These are phyloP conservation scores for Arthrobotrys sinensis DNA, from an alignment of 2,329 filamentous ascomycete genomes.

Conservation along the genomic window DNA sequence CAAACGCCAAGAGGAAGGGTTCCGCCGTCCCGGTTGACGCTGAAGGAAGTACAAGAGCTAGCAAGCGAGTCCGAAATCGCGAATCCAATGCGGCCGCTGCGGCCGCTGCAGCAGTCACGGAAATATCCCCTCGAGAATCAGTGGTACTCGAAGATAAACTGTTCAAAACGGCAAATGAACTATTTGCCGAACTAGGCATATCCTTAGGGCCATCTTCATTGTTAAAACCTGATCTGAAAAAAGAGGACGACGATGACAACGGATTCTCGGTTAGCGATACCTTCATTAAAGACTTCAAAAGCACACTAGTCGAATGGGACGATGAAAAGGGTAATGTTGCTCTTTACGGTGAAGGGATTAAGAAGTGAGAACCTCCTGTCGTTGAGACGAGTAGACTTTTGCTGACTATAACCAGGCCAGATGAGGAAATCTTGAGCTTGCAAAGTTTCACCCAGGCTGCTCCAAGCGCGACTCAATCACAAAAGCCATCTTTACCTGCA, in stretches of 20 bases:
- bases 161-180: conserved; percentile 63
- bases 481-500: conserved; percentile 64
- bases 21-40: conserved; percentile 63
- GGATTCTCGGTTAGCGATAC: conserved; percentile 55
- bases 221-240: conserved; percentile 60
- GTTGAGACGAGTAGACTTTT: neutral
- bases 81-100: conserved; percentile 73
- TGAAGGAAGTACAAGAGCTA: conserved; percentile 66
- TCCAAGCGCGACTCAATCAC: conserved; percentile 41
- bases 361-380: conserved; percentile 33
- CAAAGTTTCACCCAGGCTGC: conserved; percentile 60
- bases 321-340: conserved; percentile 66
- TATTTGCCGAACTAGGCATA: conserved; percentile 62
- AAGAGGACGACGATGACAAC: conserved; percentile 59
- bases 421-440: conserved; percentile 57
- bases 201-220: conserved; percentile 62
- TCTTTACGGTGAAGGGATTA: conserved; percentile 65
- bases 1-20: conserved; percentile 64
- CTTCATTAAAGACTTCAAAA: conserved; percentile 66
- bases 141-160: conserved; percentile 63
- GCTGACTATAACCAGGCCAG: conserved; percentile 42
- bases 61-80: conserved; percentile 76
- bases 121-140: conserved; percentile 50
- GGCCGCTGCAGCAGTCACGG: conserved; percentile 63
- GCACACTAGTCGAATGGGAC: conserved; percentile 67